phyloP scores from a whole-genome alignment of 306 rosid species.

The Vigna angularis region DNA sequence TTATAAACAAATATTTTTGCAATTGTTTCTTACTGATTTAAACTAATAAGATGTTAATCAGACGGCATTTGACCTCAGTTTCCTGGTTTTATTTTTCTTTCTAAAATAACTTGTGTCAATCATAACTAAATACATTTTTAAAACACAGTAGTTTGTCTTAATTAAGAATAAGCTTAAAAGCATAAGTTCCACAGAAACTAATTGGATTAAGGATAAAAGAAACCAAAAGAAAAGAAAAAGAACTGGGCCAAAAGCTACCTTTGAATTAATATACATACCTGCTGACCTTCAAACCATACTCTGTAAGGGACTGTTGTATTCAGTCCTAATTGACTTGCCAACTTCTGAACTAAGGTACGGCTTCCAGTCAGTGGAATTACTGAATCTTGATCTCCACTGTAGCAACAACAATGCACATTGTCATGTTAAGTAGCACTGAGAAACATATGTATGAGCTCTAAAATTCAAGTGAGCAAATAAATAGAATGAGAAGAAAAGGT shows the following conservation, averaged over 20 bases:
- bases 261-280: slow-evolving; percentile 52
- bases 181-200: neutral
- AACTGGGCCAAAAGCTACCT: slow-evolving; percentile 9
- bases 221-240: neutral
- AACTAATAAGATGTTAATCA: slow-evolving; percentile 15
- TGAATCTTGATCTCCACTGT: slow-evolving; percentile 98
- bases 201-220: neutral
- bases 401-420: slow-evolving; percentile 22
- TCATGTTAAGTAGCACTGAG: slow-evolving; percentile 33
- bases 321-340: slow-evolving; percentile 70
- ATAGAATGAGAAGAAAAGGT: slow-evolving; percentile 4
- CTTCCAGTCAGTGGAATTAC: slow-evolving; percentile 96
- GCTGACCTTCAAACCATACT: slow-evolving; percentile 93
- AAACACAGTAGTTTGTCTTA: neutral
- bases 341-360: slow-evolving; percentile 77
- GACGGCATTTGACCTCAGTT: neutral
- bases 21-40: slow-evolving; percentile 7
- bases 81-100: neutral
- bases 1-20: slow-evolving; percentile 8
- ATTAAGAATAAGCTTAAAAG: slow-evolving; percentile 10
- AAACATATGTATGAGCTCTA: neutral
- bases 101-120: neutral
- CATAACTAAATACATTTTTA: neutral
- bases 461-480: slow-evolving; percentile 33
- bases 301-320: slow-evolving; percentile 82